These are phyloP conservation scores for Endoconidiophora laricicola DNA, from an alignment of 2,329 filamentous ascomycete species.

Conservation along the genomic window DNA sequence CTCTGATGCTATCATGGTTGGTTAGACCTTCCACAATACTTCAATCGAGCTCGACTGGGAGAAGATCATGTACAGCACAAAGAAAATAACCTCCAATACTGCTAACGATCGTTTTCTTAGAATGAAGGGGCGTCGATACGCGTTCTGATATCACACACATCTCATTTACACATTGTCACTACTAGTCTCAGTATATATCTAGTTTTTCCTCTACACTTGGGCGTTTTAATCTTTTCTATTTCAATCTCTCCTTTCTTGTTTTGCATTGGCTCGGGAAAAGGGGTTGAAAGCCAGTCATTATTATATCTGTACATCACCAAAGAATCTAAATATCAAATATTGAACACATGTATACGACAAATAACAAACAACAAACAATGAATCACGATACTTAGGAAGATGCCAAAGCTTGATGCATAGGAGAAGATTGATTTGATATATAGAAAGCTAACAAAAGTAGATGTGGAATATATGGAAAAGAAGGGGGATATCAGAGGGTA, in stretches of 20 bases:
- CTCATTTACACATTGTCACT: not conserved
- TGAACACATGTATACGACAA: not conserved
- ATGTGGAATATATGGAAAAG: not conserved
- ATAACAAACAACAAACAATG: not conserved
- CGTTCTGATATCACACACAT: no score
- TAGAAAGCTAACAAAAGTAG: not conserved
- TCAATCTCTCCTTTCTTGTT: not conserved
- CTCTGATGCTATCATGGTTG: constrained; percentile 11
- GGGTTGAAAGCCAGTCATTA: no score
- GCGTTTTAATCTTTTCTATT: not conserved
- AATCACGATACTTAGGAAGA: not conserved
- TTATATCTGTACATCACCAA: no score
- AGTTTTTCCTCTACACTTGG: not conserved
- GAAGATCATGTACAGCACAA: no score
- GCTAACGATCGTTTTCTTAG: no score
- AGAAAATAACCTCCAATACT: no score
- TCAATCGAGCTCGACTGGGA: no score
- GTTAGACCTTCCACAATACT: not conserved
- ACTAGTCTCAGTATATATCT: not conserved
- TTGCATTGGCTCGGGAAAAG: not conserved
- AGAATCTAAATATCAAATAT: not conserved
- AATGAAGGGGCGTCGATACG: no score
- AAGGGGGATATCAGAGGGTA: not conserved
- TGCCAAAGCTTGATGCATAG: not conserved
- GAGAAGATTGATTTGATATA: not conserved